Evolutionary conservation across 495 filamentous ascomycete genomes (phyloP).

Genomic region (Penicillium arizonense): DNA sequence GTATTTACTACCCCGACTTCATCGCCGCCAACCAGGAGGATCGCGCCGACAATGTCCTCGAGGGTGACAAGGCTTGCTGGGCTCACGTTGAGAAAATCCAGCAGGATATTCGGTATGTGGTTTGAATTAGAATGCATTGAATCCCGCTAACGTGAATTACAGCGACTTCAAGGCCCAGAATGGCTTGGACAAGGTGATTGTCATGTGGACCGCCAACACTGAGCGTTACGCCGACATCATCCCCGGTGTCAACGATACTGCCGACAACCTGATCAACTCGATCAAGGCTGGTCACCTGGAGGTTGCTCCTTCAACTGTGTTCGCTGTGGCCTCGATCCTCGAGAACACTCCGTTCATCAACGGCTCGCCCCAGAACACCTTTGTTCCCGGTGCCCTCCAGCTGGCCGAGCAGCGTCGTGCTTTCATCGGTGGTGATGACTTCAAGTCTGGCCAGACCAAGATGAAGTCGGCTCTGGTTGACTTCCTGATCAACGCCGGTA

Average conservation of each 20-base stretch:
- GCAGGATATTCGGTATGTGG: constrained; percentile 70
- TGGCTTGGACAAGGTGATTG: constrained; percentile 89
- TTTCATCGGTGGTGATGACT: constrained; percentile 98
- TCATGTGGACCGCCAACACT: constrained; percentile 99
- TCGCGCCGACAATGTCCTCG: constrained; percentile 87
- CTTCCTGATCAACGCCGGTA: constrained; percentile 97
- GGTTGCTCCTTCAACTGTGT: constrained; percentile 90
- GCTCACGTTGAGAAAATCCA: constrained; percentile 93
- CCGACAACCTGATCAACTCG: constrained; percentile 84
- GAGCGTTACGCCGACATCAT: constrained; percentile 92
- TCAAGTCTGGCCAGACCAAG: constrained; percentile 99
- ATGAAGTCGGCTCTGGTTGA: constrained; percentile 99
- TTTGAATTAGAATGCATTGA: too few relatives aligned
- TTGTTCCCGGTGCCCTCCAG: constrained; percentile 88
- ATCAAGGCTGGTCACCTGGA: constrained; percentile 86
- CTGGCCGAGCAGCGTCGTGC: constrained; percentile 84
- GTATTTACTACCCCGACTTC: constrained; percentile 98
- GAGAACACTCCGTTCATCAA: constrained; percentile 97
- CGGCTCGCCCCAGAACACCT: constrained; percentile 98
- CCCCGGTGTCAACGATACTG: constrained; percentile 91
- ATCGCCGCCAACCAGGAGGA: constrained; percentile 98
- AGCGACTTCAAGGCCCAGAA: constrained; percentile 83
- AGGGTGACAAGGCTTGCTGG: constrained; percentile 77
- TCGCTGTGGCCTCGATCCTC: constrained; percentile 90
- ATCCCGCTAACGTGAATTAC: too few relatives aligned